Evolutionary conservation across 148 eudicot genomes (phyloP), one percentile per base, ranked within the genome.

Genomic region (Fagopyrum esculentum): DNA sequence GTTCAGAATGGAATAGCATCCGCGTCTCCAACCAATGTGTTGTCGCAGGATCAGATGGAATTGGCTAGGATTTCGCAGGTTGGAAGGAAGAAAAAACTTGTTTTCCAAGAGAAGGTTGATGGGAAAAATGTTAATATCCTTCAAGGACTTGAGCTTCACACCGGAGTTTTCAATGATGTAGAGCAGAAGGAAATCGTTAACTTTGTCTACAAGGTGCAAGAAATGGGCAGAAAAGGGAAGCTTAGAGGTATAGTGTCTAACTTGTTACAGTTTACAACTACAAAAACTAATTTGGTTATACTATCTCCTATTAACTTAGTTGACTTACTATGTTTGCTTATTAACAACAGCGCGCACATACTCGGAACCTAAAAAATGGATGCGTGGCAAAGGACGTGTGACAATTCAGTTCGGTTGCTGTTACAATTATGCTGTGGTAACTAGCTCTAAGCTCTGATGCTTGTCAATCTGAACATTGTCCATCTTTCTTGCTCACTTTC

Each of bases 371-470:
- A 82, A 80, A n/a, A 95, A 90, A 85, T 92, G 99, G 99, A 95
- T 92, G 99, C 89, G 85, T 73, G 98, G 98, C 47, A 95, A 95
- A 73, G 99, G 99, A 29, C 98, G 97, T 9, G 87, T 92, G 68
- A 92, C 97, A 61, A 82, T 95, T 49, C 99, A 95, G 72, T 95
- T 95, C 80, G 96, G 96, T 71, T 90, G 96, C 77, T 88, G 96
- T 68, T 90, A 90, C 77, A 90, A 90, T 69, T 88, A 90, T 70
- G 92, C 92, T 11, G 71, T 68, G 59, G 92, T 88, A 79, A 85
- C n/a, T 64, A 61, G 30, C 40, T 22, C 26, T 22, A 22, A 22
- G 26, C 26, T 22, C 0, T 22, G 26, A 22, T 22, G 26, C 26
- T 22, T 61, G 4, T 9, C 29, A 56, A 56, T 17, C 19, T 19